These are phyloP conservation scores for Chimonanthus praecox DNA, from an alignment of 164 flowering plant genomes.

Conservation along the genomic window DNA sequence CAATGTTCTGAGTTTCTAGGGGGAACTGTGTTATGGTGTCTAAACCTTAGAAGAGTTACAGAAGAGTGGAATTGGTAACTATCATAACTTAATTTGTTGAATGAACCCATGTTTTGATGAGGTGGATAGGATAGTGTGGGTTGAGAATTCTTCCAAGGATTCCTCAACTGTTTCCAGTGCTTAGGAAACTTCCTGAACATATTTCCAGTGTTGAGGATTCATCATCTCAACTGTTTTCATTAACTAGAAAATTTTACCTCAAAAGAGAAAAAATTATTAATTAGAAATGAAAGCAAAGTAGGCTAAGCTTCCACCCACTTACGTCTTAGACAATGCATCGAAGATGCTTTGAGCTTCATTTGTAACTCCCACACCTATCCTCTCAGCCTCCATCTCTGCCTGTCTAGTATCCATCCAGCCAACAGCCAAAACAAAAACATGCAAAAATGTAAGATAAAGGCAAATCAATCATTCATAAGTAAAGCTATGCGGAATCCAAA, in stretches of 20 bases:
- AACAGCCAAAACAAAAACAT: not conserved
- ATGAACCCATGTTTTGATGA: too few species aligned
- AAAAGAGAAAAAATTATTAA: too few species aligned
- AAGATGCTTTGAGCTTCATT: conserved; percentile 42
- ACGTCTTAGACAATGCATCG: conserved; percentile 90
- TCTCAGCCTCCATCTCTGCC: conserved; percentile 88
- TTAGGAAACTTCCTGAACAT: not conserved
- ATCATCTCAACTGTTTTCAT: not conserved
- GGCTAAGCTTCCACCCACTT: conserved; percentile 2
- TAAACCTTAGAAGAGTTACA: too few species aligned
- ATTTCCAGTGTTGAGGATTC: too few species aligned
- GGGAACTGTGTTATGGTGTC: too few species aligned
- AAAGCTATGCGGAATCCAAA: not conserved
- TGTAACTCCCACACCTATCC: conserved; percentile 66
- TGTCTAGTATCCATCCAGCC: conserved; percentile 43
- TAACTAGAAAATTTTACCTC: not conserved
- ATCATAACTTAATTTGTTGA: too few species aligned
- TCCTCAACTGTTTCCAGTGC: too few species aligned
- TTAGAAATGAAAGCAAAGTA: not conserved
- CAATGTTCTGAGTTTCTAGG: too few species aligned
- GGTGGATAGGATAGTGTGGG: too few species aligned
- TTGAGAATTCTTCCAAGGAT: too few species aligned
- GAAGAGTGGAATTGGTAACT: too few species aligned
- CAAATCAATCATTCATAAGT: not conserved
- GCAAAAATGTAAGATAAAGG: not conserved